A percentile compares a stretch with the other conserved stretches of the same genome.
These are phyloP conservation scores for Pyricularia sp. DNA, from an alignment of 2,329 filamentous ascomycete species.

Conservation along the genomic window DNA sequence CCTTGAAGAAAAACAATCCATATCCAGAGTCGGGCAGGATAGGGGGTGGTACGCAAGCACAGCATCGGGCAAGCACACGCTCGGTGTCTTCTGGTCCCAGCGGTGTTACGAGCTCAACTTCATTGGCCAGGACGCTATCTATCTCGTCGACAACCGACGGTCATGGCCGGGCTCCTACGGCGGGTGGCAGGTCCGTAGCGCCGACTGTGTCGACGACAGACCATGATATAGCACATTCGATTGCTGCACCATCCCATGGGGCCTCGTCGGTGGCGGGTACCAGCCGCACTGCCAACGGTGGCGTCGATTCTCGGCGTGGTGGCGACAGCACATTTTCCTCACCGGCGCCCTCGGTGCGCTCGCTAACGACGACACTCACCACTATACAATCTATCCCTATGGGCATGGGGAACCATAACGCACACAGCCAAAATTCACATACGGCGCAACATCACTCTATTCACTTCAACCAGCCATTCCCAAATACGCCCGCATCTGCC, in stretches of 20 bases:
- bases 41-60: slow-evolving; percentile 18
- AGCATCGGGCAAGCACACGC: slow-evolving; percentile 32
- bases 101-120: slow-evolving; percentile 37
- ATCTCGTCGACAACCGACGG: slow-evolving; percentile 54
- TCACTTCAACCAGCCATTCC: slow-evolving; percentile 58
- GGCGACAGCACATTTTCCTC: slow-evolving; percentile 73
- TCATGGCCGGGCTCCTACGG: slow-evolving; percentile 42
- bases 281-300: slow-evolving; percentile 57
- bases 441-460: slow-evolving; percentile 34
- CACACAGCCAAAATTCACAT: slow-evolving; percentile 23
- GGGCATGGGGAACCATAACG: slow-evolving; percentile 23
- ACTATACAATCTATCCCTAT: slow-evolving; percentile 71
- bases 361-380: slow-evolving; percentile 73
- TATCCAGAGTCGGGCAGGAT: slow-evolving; percentile 72
- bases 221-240: slow-evolving; percentile 64
- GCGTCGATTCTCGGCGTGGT: slow-evolving; percentile 59
- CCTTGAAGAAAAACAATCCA: slow-evolving; percentile 72
- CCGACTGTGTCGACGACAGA: slow-evolving; percentile 73
- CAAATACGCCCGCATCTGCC: slow-evolving; percentile 56
- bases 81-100: slow-evolving; percentile 49
- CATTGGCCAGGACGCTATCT: slow-evolving; percentile 46
- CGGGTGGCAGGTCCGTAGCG: slow-evolving; percentile 63
- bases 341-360: slow-evolving; percentile 70
- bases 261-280: slow-evolving; percentile 63
- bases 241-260: slow-evolving; percentile 66